Base-by-base conservation (phyloP, 257 asterid species). In the Solanum medicagineum region DNA sequence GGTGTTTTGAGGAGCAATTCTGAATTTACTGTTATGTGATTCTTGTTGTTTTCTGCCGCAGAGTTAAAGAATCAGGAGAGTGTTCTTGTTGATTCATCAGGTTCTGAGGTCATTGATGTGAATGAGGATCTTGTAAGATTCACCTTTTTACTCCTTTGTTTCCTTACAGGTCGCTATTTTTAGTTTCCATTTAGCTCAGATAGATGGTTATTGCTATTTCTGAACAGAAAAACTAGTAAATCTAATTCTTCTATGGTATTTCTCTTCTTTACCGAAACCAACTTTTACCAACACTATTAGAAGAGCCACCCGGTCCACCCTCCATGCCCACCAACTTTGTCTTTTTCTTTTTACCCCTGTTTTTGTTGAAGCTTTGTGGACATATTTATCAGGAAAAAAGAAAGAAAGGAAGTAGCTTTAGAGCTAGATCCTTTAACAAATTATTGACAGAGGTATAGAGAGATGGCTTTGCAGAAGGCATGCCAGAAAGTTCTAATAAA, bases 101-200 rank as follows among this genome's bases (percentile, higher is more conserved):
- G 56, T 70, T 92, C 95, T 17, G 92, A 91, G 87, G 90, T 87
- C 86, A 88, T 85, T 32, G 83, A 86, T 86, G 84, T 57, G 70
- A 85, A 49, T 57, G 85, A 71, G 60, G 86, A 87, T 45, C 84
- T 81, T 65, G 96, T 94, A 90, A 93, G 93, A 81, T 66, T 83
- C 65, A 51, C 44, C 69, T 66, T 54, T 86, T 85, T 8, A n/a
- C 53, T 17, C 4, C 51, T 59, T 83, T 22, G 62, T 91, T 88
- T 47, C 20, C 53, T 81, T 71, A 83, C 80, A 20, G 74, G 66
- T 79, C 44, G 24, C n/a, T 47, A 22, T 70, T 40, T 42, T 63
- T 55, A 44, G 69, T 20, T 65, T 65, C 17, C n/a, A 45, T 45
- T 22, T 49, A 45, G n/a, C 65, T 51, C 83, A 24, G 65, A 29